phyloP scores from a whole-genome alignment of 2,329 filamentous ascomycete species.

The Cladosporium sp. region DNA sequence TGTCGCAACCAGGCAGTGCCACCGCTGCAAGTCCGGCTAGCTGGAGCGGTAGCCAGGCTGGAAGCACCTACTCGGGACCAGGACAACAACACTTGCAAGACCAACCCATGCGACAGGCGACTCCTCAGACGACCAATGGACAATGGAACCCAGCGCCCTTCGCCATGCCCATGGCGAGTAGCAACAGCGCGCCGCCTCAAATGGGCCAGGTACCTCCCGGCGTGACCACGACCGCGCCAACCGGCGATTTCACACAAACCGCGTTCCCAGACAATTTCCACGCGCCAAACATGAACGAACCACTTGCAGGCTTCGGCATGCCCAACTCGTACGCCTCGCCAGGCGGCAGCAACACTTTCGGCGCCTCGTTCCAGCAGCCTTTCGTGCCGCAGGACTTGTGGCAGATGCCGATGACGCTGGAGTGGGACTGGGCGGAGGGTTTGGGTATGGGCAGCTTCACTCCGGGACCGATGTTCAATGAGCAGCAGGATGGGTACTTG shows the following conservation, averaged over 20 bases:
- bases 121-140: constrained; percentile 15
- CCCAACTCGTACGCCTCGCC: constrained; percentile 19
- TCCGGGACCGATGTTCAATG: constrained; percentile 29
- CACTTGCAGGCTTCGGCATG: constrained; percentile 23
- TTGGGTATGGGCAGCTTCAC: constrained; percentile 38
- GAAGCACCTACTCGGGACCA: constrained; percentile 2
- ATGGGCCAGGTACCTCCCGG: neutral
- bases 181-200: neutral
- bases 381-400: constrained; percentile 92
- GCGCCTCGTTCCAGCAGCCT: constrained; percentile 70
- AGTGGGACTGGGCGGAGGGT: constrained; percentile 75
- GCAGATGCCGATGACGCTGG: constrained; percentile 92
- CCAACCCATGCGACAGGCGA: constrained; percentile 1
- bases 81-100: constrained; percentile 19
- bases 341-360: constrained; percentile 6
- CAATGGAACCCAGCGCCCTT: constrained; percentile 23
- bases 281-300: constrained; percentile 21
- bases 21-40: constrained; percentile 33
- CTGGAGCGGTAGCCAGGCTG: constrained; percentile 29
- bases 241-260: constrained; percentile 1
- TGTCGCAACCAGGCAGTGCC: constrained; percentile 30
- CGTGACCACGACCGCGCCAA: neutral
- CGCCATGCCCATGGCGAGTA: constrained; percentile 9
- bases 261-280: constrained; percentile 13
- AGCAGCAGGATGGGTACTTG: constrained; percentile 13